A percentile compares a stretch with the other conserved stretches of the same genome.
Evolutionary conservation across 495 filamentous ascomycete genomes (phyloP).

Genomic region (Penicillium alfredii): DNA sequence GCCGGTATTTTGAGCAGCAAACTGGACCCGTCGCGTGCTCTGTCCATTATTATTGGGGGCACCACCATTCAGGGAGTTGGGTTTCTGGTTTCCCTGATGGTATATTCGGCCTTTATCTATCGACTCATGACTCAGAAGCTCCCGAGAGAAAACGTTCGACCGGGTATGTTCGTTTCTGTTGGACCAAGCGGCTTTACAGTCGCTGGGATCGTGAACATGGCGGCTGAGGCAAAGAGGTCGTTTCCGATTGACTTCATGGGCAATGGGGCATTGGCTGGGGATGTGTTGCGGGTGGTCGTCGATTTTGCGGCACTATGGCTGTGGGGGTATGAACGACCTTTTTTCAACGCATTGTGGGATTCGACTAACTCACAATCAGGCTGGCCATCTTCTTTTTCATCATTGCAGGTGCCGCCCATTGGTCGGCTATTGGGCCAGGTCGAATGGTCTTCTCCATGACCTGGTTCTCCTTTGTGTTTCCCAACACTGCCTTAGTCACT

Average conservation of each 20-base stretch:
- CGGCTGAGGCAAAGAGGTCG: conserved; percentile 31
- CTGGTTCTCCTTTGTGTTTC: conserved; percentile 85
- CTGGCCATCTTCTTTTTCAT: conserved; percentile 84
- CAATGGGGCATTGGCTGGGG: conserved; percentile 48
- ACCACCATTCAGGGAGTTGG: conserved; percentile 75
- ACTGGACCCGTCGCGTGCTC: conserved; percentile 39
- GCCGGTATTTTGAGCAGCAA: conserved; percentile 57
- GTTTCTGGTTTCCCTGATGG: conserved; percentile 79
- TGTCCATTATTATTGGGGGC: conserved; percentile 65
- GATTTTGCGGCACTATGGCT: conserved; percentile 70
- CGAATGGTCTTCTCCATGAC: conserved; percentile 77
- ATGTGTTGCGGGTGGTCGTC: conserved; percentile 47
- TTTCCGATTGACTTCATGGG: conserved; percentile 56
- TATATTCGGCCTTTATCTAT: conserved; percentile 81
- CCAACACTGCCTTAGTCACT: conserved; percentile 71
- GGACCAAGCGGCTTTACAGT: conserved; percentile 77
- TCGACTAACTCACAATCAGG: conserved; percentile 25
- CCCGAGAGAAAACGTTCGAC: conserved; percentile 66
- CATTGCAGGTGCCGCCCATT: conserved; percentile 68
- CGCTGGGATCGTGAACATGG: conserved; percentile 60
- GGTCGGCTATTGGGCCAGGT: conserved; percentile 58
- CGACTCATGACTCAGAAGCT: conserved; percentile 89
- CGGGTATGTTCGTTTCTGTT: conserved; percentile 81
- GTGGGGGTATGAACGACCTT: conserved; percentile 52
- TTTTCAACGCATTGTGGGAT: not conserved